phyloP scores from a whole-genome alignment of 2,329 filamentous ascomycete genomes.

The Coniochaeta hoffmannii region DNA sequence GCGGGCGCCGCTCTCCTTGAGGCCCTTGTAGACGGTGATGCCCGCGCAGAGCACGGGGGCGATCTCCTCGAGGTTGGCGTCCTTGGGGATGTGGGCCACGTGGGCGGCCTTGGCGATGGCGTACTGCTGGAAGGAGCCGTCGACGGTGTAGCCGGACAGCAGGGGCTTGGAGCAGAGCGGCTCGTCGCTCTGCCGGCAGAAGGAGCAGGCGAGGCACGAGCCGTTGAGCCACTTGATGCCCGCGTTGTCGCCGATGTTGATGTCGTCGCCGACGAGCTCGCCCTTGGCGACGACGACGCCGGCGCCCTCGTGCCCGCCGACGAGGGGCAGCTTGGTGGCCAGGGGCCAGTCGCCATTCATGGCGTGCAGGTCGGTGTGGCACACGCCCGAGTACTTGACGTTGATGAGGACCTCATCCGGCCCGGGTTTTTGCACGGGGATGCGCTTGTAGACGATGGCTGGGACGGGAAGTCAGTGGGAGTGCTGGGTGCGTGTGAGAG shows the following conservation, averaged over 20 bases:
- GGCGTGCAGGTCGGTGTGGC: slow-evolving; percentile 77
- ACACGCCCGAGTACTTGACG: slow-evolving; percentile 84
- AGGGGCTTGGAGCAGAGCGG: slow-evolving; percentile 68
- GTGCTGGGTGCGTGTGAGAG: slow-evolving; percentile 19
- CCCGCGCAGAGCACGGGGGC: slow-evolving; percentile 68
- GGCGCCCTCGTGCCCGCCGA: slow-evolving; percentile 75
- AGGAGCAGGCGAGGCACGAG: slow-evolving; percentile 74
- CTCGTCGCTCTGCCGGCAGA: slow-evolving; percentile 76
- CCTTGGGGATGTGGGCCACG: slow-evolving; percentile 74
- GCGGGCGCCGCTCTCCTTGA: slow-evolving; percentile 61
- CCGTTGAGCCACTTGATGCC: slow-evolving; percentile 94
- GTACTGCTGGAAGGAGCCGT: slow-evolving; percentile 92
- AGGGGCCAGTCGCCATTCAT: slow-evolving; percentile 89
- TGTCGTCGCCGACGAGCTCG: slow-evolving; percentile 60
- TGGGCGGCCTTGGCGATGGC: slow-evolving; percentile 79
- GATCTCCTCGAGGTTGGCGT: slow-evolving; percentile 66
- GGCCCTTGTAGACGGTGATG: slow-evolving; percentile 69
- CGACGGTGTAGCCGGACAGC: slow-evolving; percentile 86
- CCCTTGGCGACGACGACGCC: slow-evolving; percentile 78
- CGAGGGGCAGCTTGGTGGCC: slow-evolving; percentile 71
- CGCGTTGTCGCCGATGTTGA: slow-evolving; percentile 76
- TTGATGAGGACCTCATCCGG: slow-evolving; percentile 89
- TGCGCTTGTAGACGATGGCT: slow-evolving; percentile 68
- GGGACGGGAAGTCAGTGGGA: slow-evolving; percentile 6
- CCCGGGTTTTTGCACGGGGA: slow-evolving; percentile 72